Evolutionary conservation across 2,329 filamentous ascomycete species (phyloP).

Genomic region (Clonostachys rosea): DNA sequence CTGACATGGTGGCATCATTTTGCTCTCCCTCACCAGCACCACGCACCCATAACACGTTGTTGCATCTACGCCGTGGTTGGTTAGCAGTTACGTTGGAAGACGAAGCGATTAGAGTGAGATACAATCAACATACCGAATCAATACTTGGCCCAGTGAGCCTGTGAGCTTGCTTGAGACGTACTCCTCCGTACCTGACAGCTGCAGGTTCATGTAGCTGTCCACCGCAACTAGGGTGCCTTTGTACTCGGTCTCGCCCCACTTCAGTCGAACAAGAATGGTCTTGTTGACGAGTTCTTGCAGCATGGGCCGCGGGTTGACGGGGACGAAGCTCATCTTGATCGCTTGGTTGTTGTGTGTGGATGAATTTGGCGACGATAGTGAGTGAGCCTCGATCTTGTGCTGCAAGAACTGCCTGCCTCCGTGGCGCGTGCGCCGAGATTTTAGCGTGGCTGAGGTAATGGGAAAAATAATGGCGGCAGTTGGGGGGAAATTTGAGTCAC

Average conservation of each 20-base stretch:
- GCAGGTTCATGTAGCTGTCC: conserved; percentile 99
- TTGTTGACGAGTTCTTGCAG: conserved; percentile 92
- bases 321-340: conserved; percentile 62
- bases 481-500: too few relatives aligned
- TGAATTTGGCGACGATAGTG: too few relatives aligned
- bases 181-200: conserved; percentile 86
- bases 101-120: background rate
- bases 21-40: conserved; percentile 46
- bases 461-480: too few relatives aligned
- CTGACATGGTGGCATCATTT: conserved; percentile 56
- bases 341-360: too few relatives aligned
- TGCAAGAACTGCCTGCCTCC: too few relatives aligned
- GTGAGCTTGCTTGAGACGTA: conserved; percentile 85
- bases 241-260: conserved; percentile 98
- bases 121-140: conserved; percentile 65
- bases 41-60: conserved; percentile 94
- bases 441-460: too few relatives aligned
- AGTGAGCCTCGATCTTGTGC: too few relatives aligned
- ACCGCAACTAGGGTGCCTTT: conserved; percentile 88
- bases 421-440: too few relatives aligned
- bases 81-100: background rate
- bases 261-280: conserved; percentile 85
- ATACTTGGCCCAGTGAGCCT: conserved; percentile 80
- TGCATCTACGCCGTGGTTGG: conserved; percentile 58
- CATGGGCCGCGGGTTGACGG: conserved; percentile 94